Evolutionary conservation across 768 basidiomycete genomes (phyloP), one percentile per base, ranked within the genome.

Genomic region (Boletus fagicola): DNA sequence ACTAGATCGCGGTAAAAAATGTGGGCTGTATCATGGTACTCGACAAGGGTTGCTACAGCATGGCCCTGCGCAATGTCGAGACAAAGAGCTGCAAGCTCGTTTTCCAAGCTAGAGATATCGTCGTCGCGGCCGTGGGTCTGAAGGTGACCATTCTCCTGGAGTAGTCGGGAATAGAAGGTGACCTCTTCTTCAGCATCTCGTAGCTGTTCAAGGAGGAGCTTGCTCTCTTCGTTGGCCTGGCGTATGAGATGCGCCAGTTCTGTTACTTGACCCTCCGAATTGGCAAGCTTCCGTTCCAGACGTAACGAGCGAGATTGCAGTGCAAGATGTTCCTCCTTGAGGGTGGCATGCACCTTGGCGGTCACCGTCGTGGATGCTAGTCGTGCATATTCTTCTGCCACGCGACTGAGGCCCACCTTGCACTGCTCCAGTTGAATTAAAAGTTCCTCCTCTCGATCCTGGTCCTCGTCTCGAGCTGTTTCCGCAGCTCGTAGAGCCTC

Each of bases 241-340:
- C 86, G 83, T 62, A 87, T 76, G 42, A 90, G 78, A 57, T 81
- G 73, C 1, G 83, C 83, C 9, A 91, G 73, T 58, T 89, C 87
- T 13, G 75, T 68, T 22, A 87, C 85, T 65, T 90, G 87, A 18
- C 73, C 83, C 54, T 89, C 84, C 5, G 86, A 76, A 63, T 86
- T 87, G 40, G 81, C 82, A 15, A 89, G 74, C 68, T 86, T 88
- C 57, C 88, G 83, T 62, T 87, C 83, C 13, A 89, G 72, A 30
- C 87, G 83, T 28, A 77, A 68, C 26, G 75, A 71, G 9, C 75
- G 78, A 11, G 81, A 60, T 53, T 78, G 78, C 31, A 78, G 58
- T 5, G 68, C 60, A 2, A 71, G 53, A 56, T 79, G 70, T 30
- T 78, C 74, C 33, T 74, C 70, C 65, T 76, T 75, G 36, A 87